Conservation (phyloP, 345 rosid species). For the Xanthoceras sorbifolium region DNA sequence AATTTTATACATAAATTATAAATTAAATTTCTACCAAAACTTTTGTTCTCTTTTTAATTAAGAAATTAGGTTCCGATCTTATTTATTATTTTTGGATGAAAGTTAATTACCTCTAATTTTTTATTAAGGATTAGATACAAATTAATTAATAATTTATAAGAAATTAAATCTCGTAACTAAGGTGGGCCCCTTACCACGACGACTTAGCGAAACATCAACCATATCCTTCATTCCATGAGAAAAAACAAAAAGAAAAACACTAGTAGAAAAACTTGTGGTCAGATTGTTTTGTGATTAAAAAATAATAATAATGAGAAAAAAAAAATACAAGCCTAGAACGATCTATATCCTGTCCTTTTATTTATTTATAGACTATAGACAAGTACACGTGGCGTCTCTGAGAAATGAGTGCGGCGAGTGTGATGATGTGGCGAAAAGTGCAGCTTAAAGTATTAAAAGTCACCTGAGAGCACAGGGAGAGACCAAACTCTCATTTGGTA, state of each 20-base stretch:
- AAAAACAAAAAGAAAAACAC: neutral
- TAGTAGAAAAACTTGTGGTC: slow-evolving; percentile 25
- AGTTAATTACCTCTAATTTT: too few species aligned
- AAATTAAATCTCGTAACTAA: neutral
- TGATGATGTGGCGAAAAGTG: slow-evolving; percentile 52
- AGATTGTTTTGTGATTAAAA: neutral
- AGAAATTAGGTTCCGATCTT: too few species aligned
- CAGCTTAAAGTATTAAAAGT: slow-evolving; percentile 23
- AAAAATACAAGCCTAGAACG: slow-evolving; percentile 25
- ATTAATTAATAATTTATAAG: too few species aligned
- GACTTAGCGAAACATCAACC: neutral
- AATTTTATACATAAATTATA: too few species aligned
- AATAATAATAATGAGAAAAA: neutral
- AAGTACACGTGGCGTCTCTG: slow-evolving; percentile 32
- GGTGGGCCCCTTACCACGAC: neutral
- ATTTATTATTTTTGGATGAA: too few species aligned
- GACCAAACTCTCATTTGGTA: neutral
- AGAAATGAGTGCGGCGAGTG: slow-evolving; percentile 36
- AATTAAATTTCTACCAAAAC: too few species aligned
- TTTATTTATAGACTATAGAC: too few species aligned
- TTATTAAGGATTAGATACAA: too few species aligned
- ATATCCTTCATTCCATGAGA: neutral
- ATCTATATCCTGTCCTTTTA: slow-evolving; percentile 20
- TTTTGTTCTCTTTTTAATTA: too few species aligned
- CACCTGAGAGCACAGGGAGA: slow-evolving; percentile 8